Evolutionary conservation across 345 rosid genomes (phyloP), one percentile per base, ranked within the genome.

Genomic region (Cardamine chenopodiifolia): DNA sequence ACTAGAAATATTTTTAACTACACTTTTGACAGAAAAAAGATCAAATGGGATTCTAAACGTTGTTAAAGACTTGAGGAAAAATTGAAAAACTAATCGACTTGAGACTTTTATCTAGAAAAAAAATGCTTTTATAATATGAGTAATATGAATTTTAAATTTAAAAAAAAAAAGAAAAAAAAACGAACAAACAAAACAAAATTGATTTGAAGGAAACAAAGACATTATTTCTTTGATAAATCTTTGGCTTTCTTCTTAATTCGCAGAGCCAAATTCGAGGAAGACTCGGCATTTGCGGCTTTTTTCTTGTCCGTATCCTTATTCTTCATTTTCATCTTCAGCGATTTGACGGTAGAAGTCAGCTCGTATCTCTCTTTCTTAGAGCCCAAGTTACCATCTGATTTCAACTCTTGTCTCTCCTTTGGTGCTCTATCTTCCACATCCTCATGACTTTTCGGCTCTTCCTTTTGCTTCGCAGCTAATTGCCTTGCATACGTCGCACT

Each of bases 401-500:
- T 56, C 19, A 39, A 53, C 63, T 37, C 76, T 73, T n/a, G 64
- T 29, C 58, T 60, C 5, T 70, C 67, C 32, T 48, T 50, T 48
- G 69, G 55, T 14, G 47, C 48, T 7, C 11, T 59, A 34, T 50
- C 71, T 53, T 81, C 72, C 68, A 13, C 60, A 23, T 70, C 67
- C 62, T 79, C 86, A 12, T 68, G 70, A 22, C 77, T 85, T 73
- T 17, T 56, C 19, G 6, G 70, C 11, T 73, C 82, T 28, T 74
- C 83, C 83, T 85, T 89, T 62, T 63, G 86, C 84, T 75, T 82
- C 69, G 71, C 82, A 78, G 76, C 72, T 53, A 87, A 75, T 56
- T 95, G 97, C 75, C 97, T 90, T 14, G 81, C 88, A 80, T 89
- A 90, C 11, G 83, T 82, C 9, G 99, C 97, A 71, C 96, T 90